Evolutionary conservation across 2,329 filamentous ascomycete species (phyloP), one percentile per base, ranked within the genome.

Genomic region (Volutella citrinella): DNA sequence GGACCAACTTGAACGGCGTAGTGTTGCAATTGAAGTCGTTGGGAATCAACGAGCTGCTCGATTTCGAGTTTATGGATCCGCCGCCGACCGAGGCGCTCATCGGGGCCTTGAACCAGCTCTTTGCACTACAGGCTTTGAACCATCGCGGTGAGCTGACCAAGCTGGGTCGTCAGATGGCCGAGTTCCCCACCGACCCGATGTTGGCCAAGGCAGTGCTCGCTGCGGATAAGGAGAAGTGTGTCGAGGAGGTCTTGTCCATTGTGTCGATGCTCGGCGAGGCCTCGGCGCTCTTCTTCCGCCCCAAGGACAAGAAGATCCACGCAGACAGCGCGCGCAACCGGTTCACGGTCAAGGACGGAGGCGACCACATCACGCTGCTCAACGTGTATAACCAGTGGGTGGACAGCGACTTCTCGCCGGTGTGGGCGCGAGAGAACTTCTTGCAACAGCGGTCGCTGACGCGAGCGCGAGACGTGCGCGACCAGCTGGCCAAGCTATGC

Each of bases 381-480:
- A 95, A 95, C 54, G 84, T 98, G 50, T 98, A 84, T 81, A 91
- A 93, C 52, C 87, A 95, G 59, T 98, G 89, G 85, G 87, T 90
- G 2, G 91, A 97, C 56, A 83, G 80, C 30, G 91, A 95, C 61
- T 98, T 88, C 64, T 87, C 80, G 31, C 82, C 80, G 33, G 79
- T 94, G 27, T 98, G 90, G 90, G 72, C 87, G 1, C 82, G 83
- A 30, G 91, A 97, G 64, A 96, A 97, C 59, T 98, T 95, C 60
- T 59, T 98, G 9, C 90, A 97, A 57, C 88, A 95, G 59, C 80
- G 90, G 12, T 86, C 83, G n/a, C 72, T 98, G 4, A 93, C 84
- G 0, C 80, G 93, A 2, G 91, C 89, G 0, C 80, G 91, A 19
- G 90, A 97, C 52, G 88, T 98, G 3, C 81, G 90, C 30, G 93